Conservation (phyloP, 2,329 filamentous ascomycete species). For the Fusarium musae region DNA sequence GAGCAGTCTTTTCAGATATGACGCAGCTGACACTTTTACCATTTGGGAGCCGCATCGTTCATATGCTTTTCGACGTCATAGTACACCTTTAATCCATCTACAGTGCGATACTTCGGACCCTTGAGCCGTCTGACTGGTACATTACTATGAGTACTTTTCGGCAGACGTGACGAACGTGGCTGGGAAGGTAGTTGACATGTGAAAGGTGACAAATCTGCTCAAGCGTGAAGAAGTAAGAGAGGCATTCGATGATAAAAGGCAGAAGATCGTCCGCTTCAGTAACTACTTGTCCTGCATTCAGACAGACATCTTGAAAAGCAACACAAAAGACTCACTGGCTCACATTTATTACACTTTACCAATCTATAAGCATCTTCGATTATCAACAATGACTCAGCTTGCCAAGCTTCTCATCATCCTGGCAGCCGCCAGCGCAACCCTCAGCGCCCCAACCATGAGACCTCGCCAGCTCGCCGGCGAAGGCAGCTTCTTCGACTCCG, state of each 20-base stretch:
- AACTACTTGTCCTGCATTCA: rapidly evolving
- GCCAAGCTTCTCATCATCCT: background rate
- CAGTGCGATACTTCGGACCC: background rate
- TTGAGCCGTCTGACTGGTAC: no score
- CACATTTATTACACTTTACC: no score
- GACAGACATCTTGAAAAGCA: background rate
- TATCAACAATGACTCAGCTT: background rate
- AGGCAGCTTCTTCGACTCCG: background rate
- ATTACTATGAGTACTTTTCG: background rate
- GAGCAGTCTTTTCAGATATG: background rate
- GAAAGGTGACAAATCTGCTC: rapidly evolving
- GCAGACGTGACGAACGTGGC: background rate
- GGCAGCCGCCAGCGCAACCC: background rate
- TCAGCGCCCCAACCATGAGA: background rate
- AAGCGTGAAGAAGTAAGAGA: background rate
- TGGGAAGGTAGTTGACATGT: background rate
- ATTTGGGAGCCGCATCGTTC: rapidly evolving
- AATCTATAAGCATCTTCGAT: background rate
- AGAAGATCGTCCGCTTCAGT: rapidly evolving
- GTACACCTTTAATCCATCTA: background rate
- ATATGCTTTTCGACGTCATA: background rate
- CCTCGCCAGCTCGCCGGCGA: slow-evolving; percentile 3
- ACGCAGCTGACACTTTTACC: background rate
- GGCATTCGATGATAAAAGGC: background rate
- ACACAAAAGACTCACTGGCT: background rate